These are phyloP conservation scores for Seminavis robusta DNA, from an alignment of 108 stramenopile species.

Conservation along the genomic window DNA sequence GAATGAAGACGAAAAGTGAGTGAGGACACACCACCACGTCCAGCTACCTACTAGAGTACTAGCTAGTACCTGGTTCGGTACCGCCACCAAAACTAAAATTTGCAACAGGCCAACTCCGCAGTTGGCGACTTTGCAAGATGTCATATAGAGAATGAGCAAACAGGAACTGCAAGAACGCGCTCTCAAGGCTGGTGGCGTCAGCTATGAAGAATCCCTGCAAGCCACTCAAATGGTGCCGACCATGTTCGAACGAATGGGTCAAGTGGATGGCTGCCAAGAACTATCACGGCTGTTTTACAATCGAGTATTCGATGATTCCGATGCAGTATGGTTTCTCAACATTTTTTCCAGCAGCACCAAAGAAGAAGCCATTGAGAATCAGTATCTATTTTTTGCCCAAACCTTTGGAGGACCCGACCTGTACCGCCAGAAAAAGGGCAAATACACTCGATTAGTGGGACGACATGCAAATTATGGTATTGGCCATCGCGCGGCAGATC, in stretches of 20 bases:
- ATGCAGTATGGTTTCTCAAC: conserved; percentile 59
- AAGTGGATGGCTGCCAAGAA: conserved; percentile 35
- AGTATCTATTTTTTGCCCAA: conserved; percentile 73
- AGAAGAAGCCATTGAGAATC: conserved; percentile 75
- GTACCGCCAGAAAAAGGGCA: conserved; percentile 72
- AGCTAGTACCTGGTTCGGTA: no score
- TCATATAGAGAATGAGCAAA: conserved; percentile 64
- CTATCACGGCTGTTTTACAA: conserved; percentile 66
- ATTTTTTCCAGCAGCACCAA: conserved; percentile 78
- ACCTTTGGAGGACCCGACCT: conserved; percentile 75
- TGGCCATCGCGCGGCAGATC: conserved; percentile 51
- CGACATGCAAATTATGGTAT: conserved; percentile 75
- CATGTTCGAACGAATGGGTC: conserved; percentile 58
- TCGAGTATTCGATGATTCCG: conserved; percentile 59
- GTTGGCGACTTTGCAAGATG: no score
- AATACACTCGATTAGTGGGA: conserved; percentile 70
- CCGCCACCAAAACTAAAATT: no score
- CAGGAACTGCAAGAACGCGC: conserved; percentile 31
- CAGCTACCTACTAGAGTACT: no score
- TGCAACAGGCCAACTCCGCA: no score
- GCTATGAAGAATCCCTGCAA: conserved; percentile 32
- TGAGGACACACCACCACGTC: no score
- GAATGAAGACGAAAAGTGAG: no score
- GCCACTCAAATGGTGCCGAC: conserved; percentile 39
- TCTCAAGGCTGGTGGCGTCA: conserved; percentile 29